Conservation (phyloP, 148 eudicot genomes). For the Tetragonia tetragonoides region DNA sequence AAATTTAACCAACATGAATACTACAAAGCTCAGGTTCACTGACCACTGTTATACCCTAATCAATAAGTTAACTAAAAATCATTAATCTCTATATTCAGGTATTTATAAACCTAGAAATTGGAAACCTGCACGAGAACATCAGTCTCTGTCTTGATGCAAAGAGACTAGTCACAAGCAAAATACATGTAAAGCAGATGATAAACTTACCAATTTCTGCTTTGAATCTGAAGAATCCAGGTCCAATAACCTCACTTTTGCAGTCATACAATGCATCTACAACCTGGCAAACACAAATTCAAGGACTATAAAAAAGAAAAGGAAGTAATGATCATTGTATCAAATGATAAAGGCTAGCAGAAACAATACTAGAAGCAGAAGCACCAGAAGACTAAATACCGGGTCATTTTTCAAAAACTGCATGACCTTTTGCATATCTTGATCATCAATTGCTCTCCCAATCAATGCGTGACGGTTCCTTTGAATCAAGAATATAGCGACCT, state of each 20-base stretch:
- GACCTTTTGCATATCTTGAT: constrained; percentile 85
- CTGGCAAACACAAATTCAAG: constrained; percentile 30
- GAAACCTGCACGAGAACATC: background rate
- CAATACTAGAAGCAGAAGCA: background rate
- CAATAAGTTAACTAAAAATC: background rate
- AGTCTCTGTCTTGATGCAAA: background rate
- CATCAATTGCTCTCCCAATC: constrained; percentile 98
- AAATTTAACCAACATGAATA: too few species aligned
- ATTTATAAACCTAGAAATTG: background rate
- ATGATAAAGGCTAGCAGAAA: background rate
- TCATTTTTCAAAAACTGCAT: constrained; percentile 87
- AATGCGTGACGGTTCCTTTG: constrained; percentile 97
- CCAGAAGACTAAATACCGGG: constrained; percentile 46
- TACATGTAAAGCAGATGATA: background rate
- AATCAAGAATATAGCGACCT: constrained; percentile 96
- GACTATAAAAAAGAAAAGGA: constrained; percentile 1
- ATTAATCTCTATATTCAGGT: background rate
- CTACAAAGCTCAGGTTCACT: too few species aligned
- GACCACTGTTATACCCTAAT: too few species aligned
- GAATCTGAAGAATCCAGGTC: constrained; percentile 97
- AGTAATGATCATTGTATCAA: background rate
- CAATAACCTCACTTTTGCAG: constrained; percentile 99
- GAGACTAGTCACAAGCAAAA: background rate
- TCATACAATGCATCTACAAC: constrained; percentile 95
- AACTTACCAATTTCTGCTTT: constrained; percentile 92